Conservation (phyloP, 108 stramenopile species). For the Skeletonema menzelii region DNA sequence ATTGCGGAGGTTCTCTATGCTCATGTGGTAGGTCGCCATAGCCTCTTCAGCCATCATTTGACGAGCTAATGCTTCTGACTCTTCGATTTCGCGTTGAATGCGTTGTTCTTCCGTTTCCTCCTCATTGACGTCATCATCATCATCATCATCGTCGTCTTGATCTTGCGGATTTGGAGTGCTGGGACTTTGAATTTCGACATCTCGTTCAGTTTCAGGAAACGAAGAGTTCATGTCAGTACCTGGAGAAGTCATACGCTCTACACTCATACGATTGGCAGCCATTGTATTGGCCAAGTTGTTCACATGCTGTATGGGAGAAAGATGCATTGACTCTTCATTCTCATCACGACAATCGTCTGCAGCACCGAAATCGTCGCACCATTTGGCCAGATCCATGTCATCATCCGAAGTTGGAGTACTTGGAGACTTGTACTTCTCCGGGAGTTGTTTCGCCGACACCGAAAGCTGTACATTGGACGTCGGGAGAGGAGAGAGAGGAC, state of each 20-base stretch:
- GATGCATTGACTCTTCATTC: background rate
- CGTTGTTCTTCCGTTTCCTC: constrained; percentile 59
- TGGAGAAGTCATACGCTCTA: background rate
- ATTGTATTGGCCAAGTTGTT: background rate
- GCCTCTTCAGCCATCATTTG: constrained; percentile 92
- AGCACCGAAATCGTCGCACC: constrained; percentile 2
- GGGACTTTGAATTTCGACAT: constrained; percentile 13
- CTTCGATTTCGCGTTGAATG: constrained; percentile 64
- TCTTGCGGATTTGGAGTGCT: background rate
- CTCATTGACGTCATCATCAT: constrained; percentile 3
- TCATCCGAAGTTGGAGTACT: background rate
- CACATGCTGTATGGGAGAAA: background rate
- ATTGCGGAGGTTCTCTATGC: constrained; percentile 58
- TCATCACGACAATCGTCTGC: background rate
- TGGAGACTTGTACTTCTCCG: background rate
- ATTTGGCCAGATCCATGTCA: background rate
- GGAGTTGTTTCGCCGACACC: background rate
- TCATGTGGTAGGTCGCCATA: constrained; percentile 68
- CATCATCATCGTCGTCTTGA: background rate
- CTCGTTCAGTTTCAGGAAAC: constrained; percentile 14
- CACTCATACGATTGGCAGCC: background rate
- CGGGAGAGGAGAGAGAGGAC: background rate
- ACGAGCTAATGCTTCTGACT: constrained; percentile 80
- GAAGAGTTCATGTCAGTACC: background rate
- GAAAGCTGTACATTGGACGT: background rate